Conservation (phyloP, 1,284 basidiomycete genomes). For the Mycosarcoma mackinlayi region DNA sequence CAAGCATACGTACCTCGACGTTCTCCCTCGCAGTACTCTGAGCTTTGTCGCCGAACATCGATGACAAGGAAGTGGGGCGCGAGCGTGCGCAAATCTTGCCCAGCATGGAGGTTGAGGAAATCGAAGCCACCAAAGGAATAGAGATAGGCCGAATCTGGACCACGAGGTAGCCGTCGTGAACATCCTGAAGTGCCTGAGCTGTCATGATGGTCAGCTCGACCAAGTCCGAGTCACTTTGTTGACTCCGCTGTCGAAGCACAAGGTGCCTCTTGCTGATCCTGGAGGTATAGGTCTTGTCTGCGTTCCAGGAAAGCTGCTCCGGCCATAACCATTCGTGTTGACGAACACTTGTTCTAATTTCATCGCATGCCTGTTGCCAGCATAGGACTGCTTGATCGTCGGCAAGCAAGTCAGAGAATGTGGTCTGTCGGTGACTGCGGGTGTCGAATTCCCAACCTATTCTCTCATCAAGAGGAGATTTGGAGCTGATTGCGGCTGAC, state of each 20-base stretch:
- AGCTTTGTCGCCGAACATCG: background rate
- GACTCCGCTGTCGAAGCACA: conserved; percentile 1
- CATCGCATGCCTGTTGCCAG: conserved; percentile 18
- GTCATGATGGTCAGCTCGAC: conserved; percentile 7
- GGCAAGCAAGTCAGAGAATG: conserved; percentile 13
- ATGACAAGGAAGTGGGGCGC: background rate
- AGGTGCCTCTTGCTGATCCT: conserved; percentile 10
- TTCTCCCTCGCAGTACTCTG: background rate
- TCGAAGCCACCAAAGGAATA: conserved; percentile 1
- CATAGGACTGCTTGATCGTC: conserved; percentile 6
- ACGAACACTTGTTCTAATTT: too few relatives aligned
- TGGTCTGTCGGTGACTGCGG: background rate
- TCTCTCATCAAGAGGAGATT: background rate
- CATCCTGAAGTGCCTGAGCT: background rate
- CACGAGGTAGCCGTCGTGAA: conserved; percentile 5
- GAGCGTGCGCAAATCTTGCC: background rate
- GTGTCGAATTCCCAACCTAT: background rate
- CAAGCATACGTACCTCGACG: conserved; percentile 19
- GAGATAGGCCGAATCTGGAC: conserved; percentile 1
- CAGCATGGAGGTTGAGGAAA: background rate
- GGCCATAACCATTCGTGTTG: too few relatives aligned
- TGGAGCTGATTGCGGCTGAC: background rate
- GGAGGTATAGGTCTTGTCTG: background rate
- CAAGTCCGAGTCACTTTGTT: background rate
- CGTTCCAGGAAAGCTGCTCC: background rate